These are phyloP conservation scores for Epichloe coenophiala DNA, from an alignment of 2,329 filamentous ascomycete species.

Conservation along the genomic window DNA sequence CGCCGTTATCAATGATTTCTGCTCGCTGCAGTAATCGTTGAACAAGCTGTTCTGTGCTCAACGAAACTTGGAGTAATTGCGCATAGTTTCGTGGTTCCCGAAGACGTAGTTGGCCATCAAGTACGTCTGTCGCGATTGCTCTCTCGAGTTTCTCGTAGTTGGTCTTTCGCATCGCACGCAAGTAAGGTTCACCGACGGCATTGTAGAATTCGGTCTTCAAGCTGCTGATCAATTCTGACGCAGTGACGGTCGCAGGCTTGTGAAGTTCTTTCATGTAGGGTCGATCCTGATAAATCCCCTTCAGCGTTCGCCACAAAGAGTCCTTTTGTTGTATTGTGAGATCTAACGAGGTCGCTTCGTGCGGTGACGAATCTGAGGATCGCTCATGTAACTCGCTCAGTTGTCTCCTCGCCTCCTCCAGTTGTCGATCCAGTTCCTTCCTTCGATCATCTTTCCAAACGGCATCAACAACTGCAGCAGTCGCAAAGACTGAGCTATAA, in stretches of 20 bases:
- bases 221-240: constrained; percentile 14
- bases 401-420: constrained; percentile 39
- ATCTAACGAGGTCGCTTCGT: constrained; percentile 4
- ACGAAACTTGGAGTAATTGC: constrained; percentile 16
- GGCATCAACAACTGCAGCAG: constrained; percentile 50
- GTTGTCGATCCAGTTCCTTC: constrained; percentile 46
- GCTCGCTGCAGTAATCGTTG: constrained; percentile 17
- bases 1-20: constrained; percentile 10
- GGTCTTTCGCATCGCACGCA: constrained; percentile 11
- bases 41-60: constrained; percentile 16
- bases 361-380: constrained; percentile 9
- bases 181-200: constrained; percentile 10
- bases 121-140: constrained; percentile 17
- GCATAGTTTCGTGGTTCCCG: constrained; percentile 12
- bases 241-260: constrained; percentile 15
- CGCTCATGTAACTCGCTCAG: constrained; percentile 26
- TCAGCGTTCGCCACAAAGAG: constrained; percentile 18
- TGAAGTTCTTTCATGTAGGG: constrained; percentile 24
- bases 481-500: constrained; percentile 55
- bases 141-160: constrained; percentile 19
- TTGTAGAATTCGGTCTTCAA: constrained; percentile 18
- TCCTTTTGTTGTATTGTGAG: constrained; percentile 18
- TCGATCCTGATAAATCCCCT: constrained; percentile 17
- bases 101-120: constrained; percentile 7
- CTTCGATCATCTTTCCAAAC: constrained; percentile 42